Percentiles rank a stretch among this genome's conserved stretches.
Conservation (phyloP, 495 filamentous ascomycete genomes). For the Usnea hakonensis region DNA sequence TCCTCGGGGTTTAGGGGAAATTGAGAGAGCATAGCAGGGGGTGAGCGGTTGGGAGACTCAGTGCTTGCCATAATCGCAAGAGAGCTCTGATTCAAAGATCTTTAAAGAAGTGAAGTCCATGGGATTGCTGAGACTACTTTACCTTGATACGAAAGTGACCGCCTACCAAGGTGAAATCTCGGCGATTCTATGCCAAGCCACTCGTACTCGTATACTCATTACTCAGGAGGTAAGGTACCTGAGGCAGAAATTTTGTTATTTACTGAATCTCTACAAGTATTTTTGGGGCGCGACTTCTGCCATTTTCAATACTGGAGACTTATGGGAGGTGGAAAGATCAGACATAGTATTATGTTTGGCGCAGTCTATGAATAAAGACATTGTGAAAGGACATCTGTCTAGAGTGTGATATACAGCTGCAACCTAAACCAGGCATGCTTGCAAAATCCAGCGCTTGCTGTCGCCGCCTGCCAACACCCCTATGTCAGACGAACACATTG, state of each 20-base stretch:
- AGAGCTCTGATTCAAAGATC: neutral
- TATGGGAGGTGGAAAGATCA: neutral
- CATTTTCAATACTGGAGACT: too few species aligned
- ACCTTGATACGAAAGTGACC: too few species aligned
- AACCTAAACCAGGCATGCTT: neutral
- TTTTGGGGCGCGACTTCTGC: too few species aligned
- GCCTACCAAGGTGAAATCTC: too few species aligned
- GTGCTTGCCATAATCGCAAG: constrained; percentile 1
- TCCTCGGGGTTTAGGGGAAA: constrained; percentile 68
- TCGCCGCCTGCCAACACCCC: neutral
- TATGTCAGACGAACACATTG: neutral
- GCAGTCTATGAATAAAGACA: neutral
- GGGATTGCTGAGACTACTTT: neutral
- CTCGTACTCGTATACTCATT: too few species aligned
- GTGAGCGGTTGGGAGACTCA: constrained; percentile 10
- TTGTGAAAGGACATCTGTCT: neutral
- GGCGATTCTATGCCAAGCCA: too few species aligned
- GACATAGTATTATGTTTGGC: neutral
- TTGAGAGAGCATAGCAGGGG: constrained; percentile 20
- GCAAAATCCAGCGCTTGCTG: neutral
- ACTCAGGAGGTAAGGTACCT: too few species aligned
- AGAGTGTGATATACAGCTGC: neutral
- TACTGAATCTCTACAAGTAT: too few species aligned
- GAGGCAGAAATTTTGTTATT: too few species aligned
- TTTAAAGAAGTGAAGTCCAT: neutral